phyloP scores from a whole-genome alignment of 2,329 filamentous ascomycete genomes.

The Aspergillus sp. region DNA sequence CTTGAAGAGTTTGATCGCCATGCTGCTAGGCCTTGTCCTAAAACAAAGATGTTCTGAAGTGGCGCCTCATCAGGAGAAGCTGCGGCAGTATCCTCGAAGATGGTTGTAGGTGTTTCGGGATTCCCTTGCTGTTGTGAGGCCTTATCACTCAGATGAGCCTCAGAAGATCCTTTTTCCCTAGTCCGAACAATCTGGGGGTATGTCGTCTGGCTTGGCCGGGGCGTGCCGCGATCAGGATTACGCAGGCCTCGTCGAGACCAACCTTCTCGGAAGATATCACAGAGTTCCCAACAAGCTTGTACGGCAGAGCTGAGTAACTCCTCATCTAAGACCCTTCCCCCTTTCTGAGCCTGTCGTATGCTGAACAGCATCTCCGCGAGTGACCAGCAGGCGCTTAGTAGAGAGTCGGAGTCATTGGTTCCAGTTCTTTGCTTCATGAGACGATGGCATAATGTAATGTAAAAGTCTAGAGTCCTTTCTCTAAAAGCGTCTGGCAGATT shows the following conservation, averaged over 20 bases:
- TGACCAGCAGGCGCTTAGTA: slow-evolving; percentile 84
- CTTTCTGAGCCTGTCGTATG: slow-evolving; percentile 76
- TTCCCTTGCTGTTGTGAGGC: slow-evolving; percentile 30
- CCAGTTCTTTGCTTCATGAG: slow-evolving; percentile 92
- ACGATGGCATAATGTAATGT: slow-evolving; percentile 88
- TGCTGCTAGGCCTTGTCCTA: slow-evolving; percentile 62
- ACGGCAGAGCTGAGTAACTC: slow-evolving; percentile 84
- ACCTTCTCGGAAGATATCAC: slow-evolving; percentile 86
- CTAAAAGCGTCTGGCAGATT: slow-evolving; percentile 81
- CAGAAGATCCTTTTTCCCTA: slow-evolving; percentile 50
- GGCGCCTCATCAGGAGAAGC: slow-evolving; percentile 77
- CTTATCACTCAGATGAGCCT: slow-evolving; percentile 28
- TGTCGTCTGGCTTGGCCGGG: slow-evolving; percentile 73
- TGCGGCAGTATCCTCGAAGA: slow-evolving; percentile 89
- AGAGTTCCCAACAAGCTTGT: slow-evolving; percentile 92
- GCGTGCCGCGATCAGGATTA: slow-evolving; percentile 73
- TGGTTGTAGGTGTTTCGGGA: slow-evolving; percentile 90
- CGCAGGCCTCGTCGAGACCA: slow-evolving; percentile 78
- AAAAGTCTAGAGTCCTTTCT: slow-evolving; percentile 89
- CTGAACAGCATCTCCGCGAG: slow-evolving; percentile 92
- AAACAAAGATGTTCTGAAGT: slow-evolving; percentile 82
- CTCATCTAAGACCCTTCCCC: slow-evolving; percentile 72
- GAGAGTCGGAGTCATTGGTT: slow-evolving; percentile 75
- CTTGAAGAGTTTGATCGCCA: slow-evolving; percentile 83
- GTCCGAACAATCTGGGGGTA: slow-evolving; percentile 59